A percentile compares a stretch with the other conserved stretches of the same genome.
phyloP scores from a whole-genome alignment of 2,329 filamentous ascomycete species.

The Aspergillus texensis region DNA sequence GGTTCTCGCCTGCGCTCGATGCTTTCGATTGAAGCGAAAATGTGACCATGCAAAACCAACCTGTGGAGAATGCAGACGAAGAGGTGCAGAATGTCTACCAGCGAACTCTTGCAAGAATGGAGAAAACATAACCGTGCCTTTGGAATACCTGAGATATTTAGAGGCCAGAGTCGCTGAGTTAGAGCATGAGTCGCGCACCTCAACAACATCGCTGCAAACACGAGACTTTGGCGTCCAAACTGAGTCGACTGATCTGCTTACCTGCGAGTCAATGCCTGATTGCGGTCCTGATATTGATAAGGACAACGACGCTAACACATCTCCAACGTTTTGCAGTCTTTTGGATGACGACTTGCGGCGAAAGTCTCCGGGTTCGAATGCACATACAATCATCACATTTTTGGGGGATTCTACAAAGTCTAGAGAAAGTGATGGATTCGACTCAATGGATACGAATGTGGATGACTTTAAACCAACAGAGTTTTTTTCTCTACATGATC shows the following conservation, averaged over 20 bases:
- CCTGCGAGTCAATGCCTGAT: not conserved
- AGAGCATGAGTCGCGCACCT: conserved; percentile 7
- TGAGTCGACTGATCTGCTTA: not conserved
- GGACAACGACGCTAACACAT: not conserved
- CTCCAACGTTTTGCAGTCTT: no score
- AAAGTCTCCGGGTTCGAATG: not conserved
- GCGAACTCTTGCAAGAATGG: conserved; percentile 27
- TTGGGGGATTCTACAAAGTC: conserved; percentile 4
- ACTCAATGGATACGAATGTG: not conserved
- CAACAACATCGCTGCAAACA: not conserved
- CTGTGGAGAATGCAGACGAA: conserved; percentile 32
- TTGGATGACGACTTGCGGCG: not conserved
- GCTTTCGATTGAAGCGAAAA: conserved; percentile 33
- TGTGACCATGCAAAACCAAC: conserved; percentile 32
- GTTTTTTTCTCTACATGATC: not conserved
- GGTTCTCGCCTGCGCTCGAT: conserved; percentile 31
- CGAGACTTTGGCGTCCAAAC: conserved; percentile 30
- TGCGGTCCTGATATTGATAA: not conserved
- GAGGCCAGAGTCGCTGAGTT: conserved; percentile 28
- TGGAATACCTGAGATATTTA: conserved; percentile 28
- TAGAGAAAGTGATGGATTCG: conserved; percentile 2
- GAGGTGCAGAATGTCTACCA: conserved; percentile 31
- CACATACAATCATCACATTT: no score
- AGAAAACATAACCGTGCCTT: conserved; percentile 28
- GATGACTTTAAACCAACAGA: not conserved